Evolutionary conservation across 2,329 filamentous ascomycete species (phyloP), one percentile per base, ranked within the genome.

Genomic region (Tolypocladium inflatum): DNA sequence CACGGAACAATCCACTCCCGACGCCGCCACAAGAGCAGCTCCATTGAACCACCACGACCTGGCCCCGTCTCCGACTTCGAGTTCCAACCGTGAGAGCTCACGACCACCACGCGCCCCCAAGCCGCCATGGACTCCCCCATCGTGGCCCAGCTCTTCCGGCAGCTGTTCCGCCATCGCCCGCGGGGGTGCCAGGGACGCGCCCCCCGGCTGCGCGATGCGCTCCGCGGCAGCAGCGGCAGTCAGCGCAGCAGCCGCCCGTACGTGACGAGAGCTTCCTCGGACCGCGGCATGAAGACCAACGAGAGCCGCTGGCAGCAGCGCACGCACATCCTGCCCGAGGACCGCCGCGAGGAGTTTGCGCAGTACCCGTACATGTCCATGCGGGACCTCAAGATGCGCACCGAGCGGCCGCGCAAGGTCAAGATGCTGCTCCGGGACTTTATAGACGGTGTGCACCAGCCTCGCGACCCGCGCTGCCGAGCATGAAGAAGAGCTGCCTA

Each of bases 361-460:
- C 80, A 83, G 67, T 96, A 90, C 68, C 92, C 94, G 0, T 85
- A 88, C 69, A 88, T 99, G 54, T 96, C 91, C 10, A 84, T 91
- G n/a, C 81, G 88, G 63, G 86, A 91, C 61, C 76, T 99, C 64
- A 86, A 87, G 64, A 78, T 74, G 63, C 81, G 89, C 57, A 86
- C 78, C 56, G 87, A 96, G 69, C 80, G 94, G 67, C 94, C 94
- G 51, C 84, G 83, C 68, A 83, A 89, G 71, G 92, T 96, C 64
- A 97, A 96, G 82, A 99, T 99, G 94, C 77, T 97, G 68, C 89
- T 95, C 70, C 84, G 95, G 63, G 95, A 99, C 79, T 99, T 99
- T 70, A 94, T 99, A 69, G 94, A 99, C 73, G 92, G 89, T 91
- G n/a, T 23, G 51, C 17, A 5, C 26, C 17, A 2, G 7, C 23